Percentiles rank a stretch among this genome's conserved stretches.
These are phyloP conservation scores for Pisolithus sp. DNA, from an alignment of 768 basidiomycete species.

Conservation along the genomic window DNA sequence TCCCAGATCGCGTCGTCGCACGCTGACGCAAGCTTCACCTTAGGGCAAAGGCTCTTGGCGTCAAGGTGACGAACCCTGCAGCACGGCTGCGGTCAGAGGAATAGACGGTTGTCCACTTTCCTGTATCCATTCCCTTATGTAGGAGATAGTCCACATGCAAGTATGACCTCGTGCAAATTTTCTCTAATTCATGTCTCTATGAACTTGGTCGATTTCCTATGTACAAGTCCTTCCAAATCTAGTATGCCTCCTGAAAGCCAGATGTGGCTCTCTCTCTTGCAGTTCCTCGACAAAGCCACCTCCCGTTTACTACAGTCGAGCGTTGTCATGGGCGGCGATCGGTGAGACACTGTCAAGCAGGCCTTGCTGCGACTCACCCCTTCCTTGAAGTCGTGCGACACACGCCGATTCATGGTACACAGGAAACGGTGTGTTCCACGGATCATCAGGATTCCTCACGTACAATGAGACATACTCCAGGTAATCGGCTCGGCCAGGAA, in stretches of 20 bases:
- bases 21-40: slow-evolving; percentile 6
- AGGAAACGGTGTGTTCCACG: slow-evolving; percentile 43
- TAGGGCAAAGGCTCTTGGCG: slow-evolving; percentile 78
- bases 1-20: not conserved
- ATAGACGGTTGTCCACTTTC: slow-evolving; percentile 40
- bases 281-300: not conserved
- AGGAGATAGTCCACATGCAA: slow-evolving; percentile 42
- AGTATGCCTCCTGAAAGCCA: not conserved
- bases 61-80: slow-evolving; percentile 92
- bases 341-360: slow-evolving; percentile 13
- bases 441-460: slow-evolving; percentile 10
- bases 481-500: slow-evolving; percentile 49
- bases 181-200: slow-evolving; percentile 8
- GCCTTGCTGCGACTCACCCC: not conserved
- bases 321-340: slow-evolving; percentile 19
- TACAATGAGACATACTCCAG: slow-evolving; percentile 32
- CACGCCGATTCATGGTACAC: slow-evolving; percentile 94
- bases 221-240: not conserved
- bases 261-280: not conserved
- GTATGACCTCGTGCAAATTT: slow-evolving; percentile 35
- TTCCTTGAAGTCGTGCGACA: slow-evolving; percentile 47
- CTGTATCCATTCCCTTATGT: slow-evolving; percentile 39
- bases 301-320: not conserved
- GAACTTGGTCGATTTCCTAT: not conserved
- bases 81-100: slow-evolving; percentile 96